Conservation (phyloP, 441 rosid genomes). For the Gossypium laxum region DNA sequence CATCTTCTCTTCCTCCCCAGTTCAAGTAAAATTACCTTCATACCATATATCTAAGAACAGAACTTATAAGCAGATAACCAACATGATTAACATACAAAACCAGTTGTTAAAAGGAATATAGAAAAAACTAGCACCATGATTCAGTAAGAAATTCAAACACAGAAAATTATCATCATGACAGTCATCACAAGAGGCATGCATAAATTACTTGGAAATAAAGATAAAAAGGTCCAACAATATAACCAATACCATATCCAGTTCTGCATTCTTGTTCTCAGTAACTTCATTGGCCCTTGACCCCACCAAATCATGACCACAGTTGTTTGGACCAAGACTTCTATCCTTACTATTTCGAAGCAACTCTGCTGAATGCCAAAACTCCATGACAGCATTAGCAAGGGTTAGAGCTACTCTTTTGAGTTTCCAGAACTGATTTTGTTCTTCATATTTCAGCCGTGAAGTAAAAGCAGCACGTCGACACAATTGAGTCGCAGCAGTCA, state of each 20-base stretch:
- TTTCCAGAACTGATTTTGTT: conserved; percentile 40
- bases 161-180: neutral
- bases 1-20: neutral
- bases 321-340: conserved; percentile 25
- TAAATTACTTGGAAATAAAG: conserved; percentile 10
- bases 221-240: conserved; percentile 13
- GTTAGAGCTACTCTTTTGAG: conserved; percentile 55
- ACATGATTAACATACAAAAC: neutral
- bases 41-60: neutral
- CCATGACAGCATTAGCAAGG: conserved; percentile 74
- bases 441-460: conserved; percentile 51
- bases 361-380: conserved; percentile 80
- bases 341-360: conserved; percentile 26
- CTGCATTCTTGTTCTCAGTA: conserved; percentile 36
- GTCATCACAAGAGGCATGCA: conserved; percentile 11
- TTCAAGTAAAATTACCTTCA: conserved; percentile 9
- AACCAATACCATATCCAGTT: conserved; percentile 37
- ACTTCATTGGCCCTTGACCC: conserved; percentile 30
- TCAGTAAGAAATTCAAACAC: conserved; percentile 5
- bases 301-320: conserved; percentile 28
- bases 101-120: neutral
- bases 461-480: conserved; percentile 58
- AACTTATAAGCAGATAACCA: conserved; percentile 3
- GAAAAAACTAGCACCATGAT: neutral
- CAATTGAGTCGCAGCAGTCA: conserved; percentile 86